phyloP scores from a whole-genome alignment of 176 grass and related monocot genomes.

The Neostapfia colusana region DNA sequence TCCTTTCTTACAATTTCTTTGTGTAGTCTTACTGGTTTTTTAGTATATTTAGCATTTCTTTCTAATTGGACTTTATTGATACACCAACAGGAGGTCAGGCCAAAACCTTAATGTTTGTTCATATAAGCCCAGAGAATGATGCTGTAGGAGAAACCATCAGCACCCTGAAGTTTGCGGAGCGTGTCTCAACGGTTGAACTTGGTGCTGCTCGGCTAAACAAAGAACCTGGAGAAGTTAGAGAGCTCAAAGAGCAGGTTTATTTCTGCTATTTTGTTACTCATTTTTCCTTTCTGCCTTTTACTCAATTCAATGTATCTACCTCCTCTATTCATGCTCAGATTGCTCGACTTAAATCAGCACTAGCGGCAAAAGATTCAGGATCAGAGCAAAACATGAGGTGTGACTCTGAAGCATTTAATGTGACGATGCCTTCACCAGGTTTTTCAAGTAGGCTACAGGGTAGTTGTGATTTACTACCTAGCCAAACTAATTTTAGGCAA shows the following conservation, averaged over 20 bases:
- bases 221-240: slow-evolving; percentile 87
- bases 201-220: slow-evolving; percentile 91
- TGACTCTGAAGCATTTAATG: slow-evolving; percentile 52
- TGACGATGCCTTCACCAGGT: slow-evolving; percentile 56
- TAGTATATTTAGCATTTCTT: background rate
- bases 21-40: background rate
- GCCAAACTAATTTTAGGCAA: slow-evolving; percentile 69
- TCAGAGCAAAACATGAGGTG: slow-evolving; percentile 53
- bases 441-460: slow-evolving; percentile 54
- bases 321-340: slow-evolving; percentile 50
- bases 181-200: slow-evolving; percentile 98
- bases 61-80: slow-evolving; percentile 22
- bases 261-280: slow-evolving; percentile 19
- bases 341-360: slow-evolving; percentile 73
- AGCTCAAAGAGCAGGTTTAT: slow-evolving; percentile 91
- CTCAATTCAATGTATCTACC: slow-evolving; percentile 38
- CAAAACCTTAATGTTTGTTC: slow-evolving; percentile 99
- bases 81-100: slow-evolving; percentile 77
- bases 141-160: slow-evolving; percentile 90
- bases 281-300: slow-evolving; percentile 23
- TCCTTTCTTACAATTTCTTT: slow-evolving; percentile 31
- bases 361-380: slow-evolving; percentile 74
- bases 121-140: slow-evolving; percentile 93
- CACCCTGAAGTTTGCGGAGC: slow-evolving; percentile 96
- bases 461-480: slow-evolving; percentile 61